Conservation (phyloP, 1,139 yeast genomes). For the Hyphopichia buzzinii region DNA sequence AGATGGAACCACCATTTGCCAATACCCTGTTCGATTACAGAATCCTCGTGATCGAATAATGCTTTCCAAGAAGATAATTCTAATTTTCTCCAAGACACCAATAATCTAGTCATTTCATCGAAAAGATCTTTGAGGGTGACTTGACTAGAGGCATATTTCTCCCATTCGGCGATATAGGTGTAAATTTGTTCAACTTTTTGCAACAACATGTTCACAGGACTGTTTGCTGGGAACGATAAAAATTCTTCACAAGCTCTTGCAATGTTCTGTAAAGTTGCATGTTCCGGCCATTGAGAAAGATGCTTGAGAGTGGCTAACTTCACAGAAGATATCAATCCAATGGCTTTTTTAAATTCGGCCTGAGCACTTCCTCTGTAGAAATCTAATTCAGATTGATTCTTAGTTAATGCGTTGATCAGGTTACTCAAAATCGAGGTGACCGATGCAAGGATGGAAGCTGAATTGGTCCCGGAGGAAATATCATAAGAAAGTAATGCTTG, state of each 20-base stretch:
- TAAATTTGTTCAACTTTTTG: conserved; percentile 86
- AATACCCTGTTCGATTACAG: conserved; percentile 43
- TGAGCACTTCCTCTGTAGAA: conserved; percentile 70
- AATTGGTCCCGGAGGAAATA: conserved; percentile 21
- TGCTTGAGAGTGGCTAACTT: conserved; percentile 47
- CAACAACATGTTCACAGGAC: conserved; percentile 75
- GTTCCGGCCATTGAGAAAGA: conserved; percentile 87
- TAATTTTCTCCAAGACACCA: conserved; percentile 86
- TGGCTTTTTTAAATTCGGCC: conserved; percentile 60
- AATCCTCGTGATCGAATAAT: conserved; percentile 68
- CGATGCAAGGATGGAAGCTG: conserved; percentile 40
- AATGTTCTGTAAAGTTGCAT: conserved; percentile 78
- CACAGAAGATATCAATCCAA: conserved; percentile 49
- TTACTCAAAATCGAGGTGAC: conserved; percentile 38
- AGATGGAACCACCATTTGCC: conserved; percentile 93
- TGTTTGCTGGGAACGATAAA: conserved; percentile 55
- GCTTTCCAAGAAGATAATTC: conserved; percentile 87
- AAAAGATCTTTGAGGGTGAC: conserved; percentile 61
- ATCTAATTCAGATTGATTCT: conserved; percentile 37
- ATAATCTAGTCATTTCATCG: conserved; percentile 59
- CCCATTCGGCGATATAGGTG: conserved; percentile 86
- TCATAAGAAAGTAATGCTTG: conserved; percentile 19
- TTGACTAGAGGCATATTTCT: conserved; percentile 80
- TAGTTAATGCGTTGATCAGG: conserved; percentile 22
- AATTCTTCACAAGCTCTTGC: conserved; percentile 67